Conservation (phyloP, 2,329 filamentous ascomycete genomes). For the Calonectria pteridis region DNA sequence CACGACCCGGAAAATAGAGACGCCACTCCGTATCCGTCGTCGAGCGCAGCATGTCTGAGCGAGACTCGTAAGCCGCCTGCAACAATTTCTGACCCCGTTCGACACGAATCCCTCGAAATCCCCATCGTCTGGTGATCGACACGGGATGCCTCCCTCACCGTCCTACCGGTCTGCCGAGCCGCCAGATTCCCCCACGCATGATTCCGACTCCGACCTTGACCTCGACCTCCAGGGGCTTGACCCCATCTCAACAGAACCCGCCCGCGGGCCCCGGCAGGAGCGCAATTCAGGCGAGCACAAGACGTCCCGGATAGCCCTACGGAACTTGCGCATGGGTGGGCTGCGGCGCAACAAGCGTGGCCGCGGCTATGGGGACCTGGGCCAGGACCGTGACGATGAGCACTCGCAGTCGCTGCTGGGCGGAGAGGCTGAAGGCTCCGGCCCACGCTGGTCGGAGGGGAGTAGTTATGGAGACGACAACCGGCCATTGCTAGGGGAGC, state of each 20-base stretch:
- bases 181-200: slow-evolving; percentile 74
- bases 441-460: slow-evolving; percentile 69
- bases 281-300: slow-evolving; percentile 54
- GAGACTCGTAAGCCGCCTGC: slow-evolving; percentile 35
- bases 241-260: slow-evolving; percentile 62
- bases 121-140: slow-evolving; percentile 33
- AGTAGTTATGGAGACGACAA: slow-evolving; percentile 76
- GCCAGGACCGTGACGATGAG: slow-evolving; percentile 69
- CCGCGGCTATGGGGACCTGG: slow-evolving; percentile 71
- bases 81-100: slow-evolving; percentile 31
- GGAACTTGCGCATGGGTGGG: slow-evolving; percentile 76
- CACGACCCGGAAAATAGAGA: slow-evolving; percentile 3
- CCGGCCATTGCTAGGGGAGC: slow-evolving; percentile 74
- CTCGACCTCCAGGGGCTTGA: slow-evolving; percentile 86
- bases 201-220: slow-evolving; percentile 82
- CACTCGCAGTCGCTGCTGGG: slow-evolving; percentile 77
- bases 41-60: slow-evolving; percentile 42
- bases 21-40: slow-evolving; percentile 12
- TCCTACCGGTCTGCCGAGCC: slow-evolving; percentile 68
- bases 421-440: slow-evolving; percentile 69
- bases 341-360: slow-evolving; percentile 69
- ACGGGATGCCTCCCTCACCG: slow-evolving; percentile 70
- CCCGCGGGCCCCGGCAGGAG: slow-evolving; percentile 48
- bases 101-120: slow-evolving; percentile 25
- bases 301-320: slow-evolving; percentile 75